These are phyloP conservation scores for Rutidosis leptorrhynchoides DNA, from an alignment of 129 eudicot genomes.

Conservation along the genomic window DNA sequence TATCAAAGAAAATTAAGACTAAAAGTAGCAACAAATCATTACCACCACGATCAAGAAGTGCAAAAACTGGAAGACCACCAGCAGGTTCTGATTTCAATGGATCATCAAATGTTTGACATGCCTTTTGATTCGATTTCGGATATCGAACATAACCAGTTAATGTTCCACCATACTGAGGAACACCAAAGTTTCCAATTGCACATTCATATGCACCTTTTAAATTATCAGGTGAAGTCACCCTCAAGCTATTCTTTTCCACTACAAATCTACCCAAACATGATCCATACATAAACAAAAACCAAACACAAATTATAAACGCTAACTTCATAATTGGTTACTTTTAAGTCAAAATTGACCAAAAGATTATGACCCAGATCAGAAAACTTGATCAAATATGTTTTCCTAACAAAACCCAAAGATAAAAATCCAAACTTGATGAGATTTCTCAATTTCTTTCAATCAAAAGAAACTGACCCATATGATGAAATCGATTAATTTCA, in stretches of 20 bases:
- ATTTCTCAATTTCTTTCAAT: constrained; percentile 11
- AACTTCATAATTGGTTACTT: constrained; percentile 41
- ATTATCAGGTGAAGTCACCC: constrained; percentile 68
- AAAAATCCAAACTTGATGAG: constrained; percentile 17
- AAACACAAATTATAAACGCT: constrained; percentile 35
- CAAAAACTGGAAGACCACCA: constrained; percentile 79
- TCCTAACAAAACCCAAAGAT: neutral
- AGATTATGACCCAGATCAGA: constrained; percentile 35
- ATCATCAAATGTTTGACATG: constrained; percentile 61
- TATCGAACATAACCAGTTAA: constrained; percentile 64
- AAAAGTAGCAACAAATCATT: constrained; percentile 8
- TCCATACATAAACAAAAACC: constrained; percentile 45
- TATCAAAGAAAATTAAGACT: neutral
- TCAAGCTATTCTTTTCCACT: constrained; percentile 91
- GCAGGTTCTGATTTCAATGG: constrained; percentile 64
- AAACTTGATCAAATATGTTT: constrained; percentile 20
- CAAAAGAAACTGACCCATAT: constrained; percentile 23
- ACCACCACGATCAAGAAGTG: constrained; percentile 95
- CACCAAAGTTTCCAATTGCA: constrained; percentile 98
- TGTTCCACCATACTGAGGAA: constrained; percentile 95
- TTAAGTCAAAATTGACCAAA: constrained; percentile 27
- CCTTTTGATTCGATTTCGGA: constrained; percentile 63
- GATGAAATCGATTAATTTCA: neutral
- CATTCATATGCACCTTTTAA: constrained; percentile 70
- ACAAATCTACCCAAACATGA: constrained; percentile 74